Evolutionary conservation across 208 protist genomes (phyloP).

Genomic region (Leishmania tropica): DNA sequence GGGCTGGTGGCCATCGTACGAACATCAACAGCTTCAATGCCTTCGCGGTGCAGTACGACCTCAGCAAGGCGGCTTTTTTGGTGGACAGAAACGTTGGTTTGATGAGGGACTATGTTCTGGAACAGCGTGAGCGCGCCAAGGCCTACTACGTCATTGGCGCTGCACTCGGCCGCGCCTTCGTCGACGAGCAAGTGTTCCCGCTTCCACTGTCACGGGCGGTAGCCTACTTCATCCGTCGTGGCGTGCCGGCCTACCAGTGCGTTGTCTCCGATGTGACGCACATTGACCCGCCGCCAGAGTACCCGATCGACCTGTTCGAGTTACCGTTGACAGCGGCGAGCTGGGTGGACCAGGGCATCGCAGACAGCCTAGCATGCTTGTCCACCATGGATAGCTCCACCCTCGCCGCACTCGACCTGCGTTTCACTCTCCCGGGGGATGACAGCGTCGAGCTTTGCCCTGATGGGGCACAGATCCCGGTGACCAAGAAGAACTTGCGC

Average conservation of each 20-base stretch:
- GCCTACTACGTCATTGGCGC: conserved; percentile 77
- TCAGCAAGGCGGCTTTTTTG: conserved; percentile 18
- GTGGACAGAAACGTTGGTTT: conserved; percentile 28
- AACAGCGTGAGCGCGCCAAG: conserved; percentile 43
- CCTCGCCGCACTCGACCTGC: conserved; percentile 61
- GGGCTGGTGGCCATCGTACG: background rate
- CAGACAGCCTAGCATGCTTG: conserved; percentile 52
- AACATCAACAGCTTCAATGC: background rate
- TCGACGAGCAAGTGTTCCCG: conserved; percentile 79
- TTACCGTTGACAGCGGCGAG: conserved; percentile 54
- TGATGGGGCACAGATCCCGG: conserved; percentile 46
- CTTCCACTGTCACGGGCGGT: conserved; percentile 71
- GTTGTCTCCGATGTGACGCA: conserved; percentile 27
- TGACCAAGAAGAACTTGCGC: conserved; percentile 55
- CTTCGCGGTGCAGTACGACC: conserved; percentile 9
- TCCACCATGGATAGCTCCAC: conserved; percentile 36
- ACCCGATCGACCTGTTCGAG: conserved; percentile 70
- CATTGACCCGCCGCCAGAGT: conserved; percentile 33
- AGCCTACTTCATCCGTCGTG: conserved; percentile 62
- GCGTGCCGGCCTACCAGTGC: conserved; percentile 42
- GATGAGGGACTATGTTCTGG: conserved; percentile 50
- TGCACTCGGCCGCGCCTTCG: conserved; percentile 79
- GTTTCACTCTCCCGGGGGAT: conserved; percentile 84
- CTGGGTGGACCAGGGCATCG: conserved; percentile 63
- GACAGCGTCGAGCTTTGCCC: conserved; percentile 67